Base-by-base conservation (phyloP, 2,329 filamentous ascomycete genomes). In the Nemania sp. region DNA sequence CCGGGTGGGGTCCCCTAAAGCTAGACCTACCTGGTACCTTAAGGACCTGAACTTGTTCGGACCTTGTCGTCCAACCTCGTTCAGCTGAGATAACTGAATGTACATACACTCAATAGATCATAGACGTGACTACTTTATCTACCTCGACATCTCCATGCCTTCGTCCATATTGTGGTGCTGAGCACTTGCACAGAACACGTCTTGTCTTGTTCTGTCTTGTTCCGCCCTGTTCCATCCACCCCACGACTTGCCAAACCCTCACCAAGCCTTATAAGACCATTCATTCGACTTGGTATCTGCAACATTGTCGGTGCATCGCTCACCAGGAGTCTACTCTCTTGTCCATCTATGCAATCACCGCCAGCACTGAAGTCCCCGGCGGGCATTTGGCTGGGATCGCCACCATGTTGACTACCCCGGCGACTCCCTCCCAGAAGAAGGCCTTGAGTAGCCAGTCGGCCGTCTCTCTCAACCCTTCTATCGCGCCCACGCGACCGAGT, bases 371-470 rank as follows among this genome's bases (percentile, higher is more conserved):
- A 58, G 65, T 68, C 65, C 65, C 65, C 46, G 65, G 70, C 68
- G 71, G 72, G 71, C 69, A 65, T 68, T 63, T 65, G 68, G 67
- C 66, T 66, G 71, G 69, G 67, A 66, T 68, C 67, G 66, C 68
- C 71, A 74, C 78, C 74, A 83, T 83, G 78, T 76, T 84, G 75
- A 81, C 80, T 74, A 77, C 80, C 72, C 82, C 82, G 66, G 78
- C 79, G 67, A 82, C 80, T 65, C 80, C 82, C 71, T 80, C 80
- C 66, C 81, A 84, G 74, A 84, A 83, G 75, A 84, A 83, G 75
- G 78, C 80, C 59, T 75, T 80, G 61, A 76, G 76, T 59, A 73
- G 75, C 56, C 80, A 84, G 57, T 70, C 79, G 61, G 60, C 74
- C 15, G 69, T 75, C 55, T 72, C 77, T 18, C 67, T 76, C 57